Evolutionary conservation across 805 yeast genomes (phyloP), one percentile per base, ranked within the genome.

Genomic region (Martiniozyma abietophila): DNA sequence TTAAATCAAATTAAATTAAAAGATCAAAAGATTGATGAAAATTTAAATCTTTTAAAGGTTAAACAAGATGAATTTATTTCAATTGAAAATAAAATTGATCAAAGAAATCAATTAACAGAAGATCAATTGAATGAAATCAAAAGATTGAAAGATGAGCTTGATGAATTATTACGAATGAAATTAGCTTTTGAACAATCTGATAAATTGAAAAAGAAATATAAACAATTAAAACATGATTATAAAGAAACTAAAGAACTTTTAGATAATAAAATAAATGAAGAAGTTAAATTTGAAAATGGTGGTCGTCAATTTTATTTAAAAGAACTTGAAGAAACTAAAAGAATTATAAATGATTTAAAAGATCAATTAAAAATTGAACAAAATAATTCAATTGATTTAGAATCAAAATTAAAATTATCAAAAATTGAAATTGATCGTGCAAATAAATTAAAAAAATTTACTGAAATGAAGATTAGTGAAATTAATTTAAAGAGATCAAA

Each of bases 141-240:
- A 6, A 7, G 8, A 6, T 15, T 27, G 9, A 22, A 17, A 15
- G 11, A 17, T 14, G 25, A 26, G n/a, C 12, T 18, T 11, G 30
- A 35, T 22, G 42, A 42, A 21, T 31, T 36, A 14, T 42, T 37
- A 12, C 20, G 11, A 39, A 49, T 44, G 32, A 50, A 47, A 14
- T 5, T 39, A 6, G 55, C 55, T 29, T 46, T 51, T 39, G 53
- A 56, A 39, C 43, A 44, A 24, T 32, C 47, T 8, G 61, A 51
- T 20, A 44, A 31, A 47, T 44, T 48, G 36, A 51, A 43, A 25
- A 44, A 39, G 42, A 59, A 47, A 39, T 61, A 52, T 35, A 56
- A 51, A 33, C 61, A 59, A 31, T 50, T 74, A 17, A 69, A 71
- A 40, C 65, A 62, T 25, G 72, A 69, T 30, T 64, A 67, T 6